Conservation (phyloP, 441 rosid genomes). For the Adansonia grandidieri region DNA sequence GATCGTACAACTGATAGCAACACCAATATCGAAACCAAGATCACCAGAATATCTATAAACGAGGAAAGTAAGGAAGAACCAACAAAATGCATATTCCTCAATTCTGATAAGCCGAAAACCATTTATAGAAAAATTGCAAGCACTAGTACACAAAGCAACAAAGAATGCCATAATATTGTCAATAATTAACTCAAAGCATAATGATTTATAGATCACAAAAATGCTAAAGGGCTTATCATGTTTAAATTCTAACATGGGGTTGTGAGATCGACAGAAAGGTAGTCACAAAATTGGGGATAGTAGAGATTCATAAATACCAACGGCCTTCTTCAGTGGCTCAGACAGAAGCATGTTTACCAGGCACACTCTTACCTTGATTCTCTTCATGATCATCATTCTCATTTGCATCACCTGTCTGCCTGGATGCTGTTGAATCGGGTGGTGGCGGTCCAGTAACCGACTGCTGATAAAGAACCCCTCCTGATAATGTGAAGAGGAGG, state of each 20-base stretch:
- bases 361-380: constrained; percentile 40
- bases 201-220: neutral
- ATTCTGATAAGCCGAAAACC: neutral
- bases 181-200: neutral
- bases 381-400: constrained; percentile 38
- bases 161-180: constrained; percentile 1
- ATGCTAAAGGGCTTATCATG: neutral
- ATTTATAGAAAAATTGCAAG: neutral
- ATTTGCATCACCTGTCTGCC: constrained; percentile 38
- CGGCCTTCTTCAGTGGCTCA: constrained; percentile 36
- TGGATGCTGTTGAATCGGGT: constrained; percentile 35
- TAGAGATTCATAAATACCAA: constrained; percentile 27
- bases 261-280: constrained; percentile 18
- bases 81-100: neutral
- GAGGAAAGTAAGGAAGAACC: neutral
- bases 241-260: neutral
- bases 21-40: neutral
- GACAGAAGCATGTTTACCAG: constrained; percentile 48
- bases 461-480: constrained; percentile 94
- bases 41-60: neutral
- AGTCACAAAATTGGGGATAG: constrained; percentile 10
- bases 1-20: neutral
- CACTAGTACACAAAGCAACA: neutral
- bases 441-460: constrained; percentile 59
- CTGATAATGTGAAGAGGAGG: constrained; percentile 72